These are phyloP conservation scores for Exophiala sp. DNA, from an alignment of 2,329 filamentous ascomycete genomes.

Conservation along the genomic window DNA sequence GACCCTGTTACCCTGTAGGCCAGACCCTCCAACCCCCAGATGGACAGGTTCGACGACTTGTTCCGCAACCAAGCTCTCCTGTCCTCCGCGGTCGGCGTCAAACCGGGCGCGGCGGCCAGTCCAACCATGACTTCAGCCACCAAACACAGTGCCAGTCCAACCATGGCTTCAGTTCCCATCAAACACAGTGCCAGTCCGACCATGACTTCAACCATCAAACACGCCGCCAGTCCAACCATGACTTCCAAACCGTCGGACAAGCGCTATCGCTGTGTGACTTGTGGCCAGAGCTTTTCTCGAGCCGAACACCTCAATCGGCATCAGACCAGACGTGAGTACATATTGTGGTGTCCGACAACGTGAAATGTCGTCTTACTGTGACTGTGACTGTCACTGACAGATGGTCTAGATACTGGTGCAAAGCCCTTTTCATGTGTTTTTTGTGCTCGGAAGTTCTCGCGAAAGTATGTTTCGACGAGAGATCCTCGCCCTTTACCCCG, in stretches of 20 bases:
- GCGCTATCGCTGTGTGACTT: constrained; percentile 40
- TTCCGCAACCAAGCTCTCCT: constrained; percentile 21
- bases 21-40: too few relatives aligned
- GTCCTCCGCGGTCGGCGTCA: constrained; percentile 15
- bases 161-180: background rate
- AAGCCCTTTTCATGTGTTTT: constrained; percentile 45
- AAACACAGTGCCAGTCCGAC: background rate
- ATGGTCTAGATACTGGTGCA: constrained; percentile 40
- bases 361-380: constrained; percentile 3
- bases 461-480: constrained; percentile 33
- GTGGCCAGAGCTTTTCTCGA: constrained; percentile 43
- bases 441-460: constrained; percentile 42
- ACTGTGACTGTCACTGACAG: constrained; percentile 4
- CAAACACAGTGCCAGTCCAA: constrained; percentile 4
- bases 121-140: constrained; percentile 7
- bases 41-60: constrained; percentile 22
- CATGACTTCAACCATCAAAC: constrained; percentile 10
- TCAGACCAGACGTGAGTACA: constrained; percentile 40
- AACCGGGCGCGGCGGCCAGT: constrained; percentile 5
- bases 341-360: too few relatives aligned
- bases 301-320: constrained; percentile 46
- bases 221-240: constrained; percentile 2
- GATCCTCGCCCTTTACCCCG: too few relatives aligned
- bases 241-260: constrained; percentile 32
- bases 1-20: too few relatives aligned